These are phyloP conservation scores for Capsicum rhomboideum DNA, from an alignment of 257 asterid genomes.

Conservation along the genomic window DNA sequence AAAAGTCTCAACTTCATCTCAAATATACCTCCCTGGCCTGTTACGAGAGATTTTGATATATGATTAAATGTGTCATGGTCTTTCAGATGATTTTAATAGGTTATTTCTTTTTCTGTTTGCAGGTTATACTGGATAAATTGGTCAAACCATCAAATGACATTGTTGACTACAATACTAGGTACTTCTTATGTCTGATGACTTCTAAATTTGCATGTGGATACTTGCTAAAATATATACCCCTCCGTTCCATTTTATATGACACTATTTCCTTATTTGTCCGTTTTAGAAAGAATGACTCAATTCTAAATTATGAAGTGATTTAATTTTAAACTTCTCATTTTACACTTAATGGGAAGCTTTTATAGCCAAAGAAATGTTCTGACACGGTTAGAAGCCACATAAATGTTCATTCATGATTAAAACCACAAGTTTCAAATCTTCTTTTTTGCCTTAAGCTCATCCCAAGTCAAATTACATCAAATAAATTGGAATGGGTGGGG, in stretches of 20 bases:
- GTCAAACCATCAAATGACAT: constrained; percentile 85
- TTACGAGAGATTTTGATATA: background rate
- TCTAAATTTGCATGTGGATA: background rate
- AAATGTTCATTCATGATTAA: background rate
- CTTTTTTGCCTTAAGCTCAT: background rate
- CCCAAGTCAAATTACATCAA: background rate
- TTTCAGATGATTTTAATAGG: background rate
- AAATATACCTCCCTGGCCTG: background rate
- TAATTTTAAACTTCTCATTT: background rate
- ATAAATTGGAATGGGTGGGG: background rate
- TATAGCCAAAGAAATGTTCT: background rate
- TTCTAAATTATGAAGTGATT: background rate
- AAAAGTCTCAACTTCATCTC: background rate
- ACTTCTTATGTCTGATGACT: constrained; percentile 10
- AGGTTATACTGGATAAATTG: constrained; percentile 89
- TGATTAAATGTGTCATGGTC: background rate
- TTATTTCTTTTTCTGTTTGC: constrained; percentile 16
- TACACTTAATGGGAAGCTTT: background rate
- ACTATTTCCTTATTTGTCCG: background rate
- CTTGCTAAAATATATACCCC: background rate
- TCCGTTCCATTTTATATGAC: background rate
- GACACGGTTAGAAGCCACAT: background rate
- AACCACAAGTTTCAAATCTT: background rate
- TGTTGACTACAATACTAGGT: constrained; percentile 94
- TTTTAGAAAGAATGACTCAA: background rate